Evolutionary conservation across 2,329 filamentous ascomycete species (phyloP), one percentile per base, ranked within the genome.

Genomic region (Byssothecium circinans): DNA sequence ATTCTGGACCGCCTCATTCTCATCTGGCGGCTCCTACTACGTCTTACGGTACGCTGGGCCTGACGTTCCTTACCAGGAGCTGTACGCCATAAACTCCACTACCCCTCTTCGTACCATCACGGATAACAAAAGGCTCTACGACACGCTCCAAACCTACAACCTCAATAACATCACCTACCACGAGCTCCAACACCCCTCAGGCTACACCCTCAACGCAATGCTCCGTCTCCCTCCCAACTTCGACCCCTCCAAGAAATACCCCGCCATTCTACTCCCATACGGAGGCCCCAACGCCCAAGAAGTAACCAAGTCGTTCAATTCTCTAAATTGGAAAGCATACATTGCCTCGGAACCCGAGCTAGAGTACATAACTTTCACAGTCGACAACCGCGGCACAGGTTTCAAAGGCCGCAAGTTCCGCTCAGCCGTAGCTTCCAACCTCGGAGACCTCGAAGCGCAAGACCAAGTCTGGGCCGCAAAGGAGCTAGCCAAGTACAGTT

Each of bases 381-480:
- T 88, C 6, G 85, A 88, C 66, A 84, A 84, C 64, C 82, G 85
- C 2, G 85, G 85, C 33, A 87, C 85, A 0, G 84, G 81, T 0
- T 81, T 73, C 69, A 81, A 83, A 54, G 85, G 85, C 4, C 82
- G 85, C 14, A 75, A 73, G 2, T 88, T 85, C 73, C 80, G 84
- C 1, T 75, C 78, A 1, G 60, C 75, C 1, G 83, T 88, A 0
- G 72, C 81, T 0, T 74, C 75, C 2, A 81, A 81, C 19, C 78
- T 88, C 0, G 85, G 85, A 12, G 75, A 78, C 25, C 75, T 86
- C 2, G 85, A 88, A 61, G 78, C 85, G 0, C 66, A 79, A 17
- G 85, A 88, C 61, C 85, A 88, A 63, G 80, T 87, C 56, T 87
- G 81, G 78, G 85, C 84, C 0, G 85, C 84, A 0, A 72, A 78